Base-by-base conservation (phyloP, 2,329 filamentous ascomycete genomes). In the Hymenoscyphus occultus region DNA sequence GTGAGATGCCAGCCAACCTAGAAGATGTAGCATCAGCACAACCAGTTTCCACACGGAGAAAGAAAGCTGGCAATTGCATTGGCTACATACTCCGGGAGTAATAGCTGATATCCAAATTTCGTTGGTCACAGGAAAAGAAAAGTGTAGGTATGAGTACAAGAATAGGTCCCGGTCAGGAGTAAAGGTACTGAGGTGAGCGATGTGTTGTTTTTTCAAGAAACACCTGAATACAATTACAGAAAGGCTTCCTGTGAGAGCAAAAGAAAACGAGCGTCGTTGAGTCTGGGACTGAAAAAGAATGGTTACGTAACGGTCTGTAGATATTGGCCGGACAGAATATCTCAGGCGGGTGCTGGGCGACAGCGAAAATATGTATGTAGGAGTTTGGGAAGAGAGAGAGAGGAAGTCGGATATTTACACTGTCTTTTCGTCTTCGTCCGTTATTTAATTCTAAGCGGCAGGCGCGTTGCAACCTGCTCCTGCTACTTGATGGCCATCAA, bases 101-200 rank as follows among this genome's bases (percentile, higher is more conserved):
- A 35, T 39, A 19, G 40, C 59, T 22, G 40, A 35, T 61, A 61
- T 61, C 59, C 59, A 61, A 61, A 13, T 32, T 16, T 31, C 6
- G 40, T 35, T 42, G 7, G 40, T n/a, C 35, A 40, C 32, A 39
- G 35, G 19, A 35, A 22, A 13, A 22, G 16, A 39, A 40, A 12
- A 22, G 48, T 54, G 28, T 22, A 54, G 22, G 10, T 28, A 54
- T 54, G 10, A 9, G 48, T 54, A 54, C 48, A 54, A 28, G 9
- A 54, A 54, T 54, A 22, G 19, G 48, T 28, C 22, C 48, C 48
- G 48, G 12, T 31, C 48, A 54, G 19, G 48, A 22, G 10, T 16
- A 13, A 54, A 14, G 48, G 19, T 54, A 28, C 48, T 54, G 19
- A 22, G 48, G 48, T 54, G 19, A 54, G 48, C 48, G 19, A 22